Base-by-base conservation (phyloP, 306 rosid genomes). In the Begonia fuchsioides region DNA sequence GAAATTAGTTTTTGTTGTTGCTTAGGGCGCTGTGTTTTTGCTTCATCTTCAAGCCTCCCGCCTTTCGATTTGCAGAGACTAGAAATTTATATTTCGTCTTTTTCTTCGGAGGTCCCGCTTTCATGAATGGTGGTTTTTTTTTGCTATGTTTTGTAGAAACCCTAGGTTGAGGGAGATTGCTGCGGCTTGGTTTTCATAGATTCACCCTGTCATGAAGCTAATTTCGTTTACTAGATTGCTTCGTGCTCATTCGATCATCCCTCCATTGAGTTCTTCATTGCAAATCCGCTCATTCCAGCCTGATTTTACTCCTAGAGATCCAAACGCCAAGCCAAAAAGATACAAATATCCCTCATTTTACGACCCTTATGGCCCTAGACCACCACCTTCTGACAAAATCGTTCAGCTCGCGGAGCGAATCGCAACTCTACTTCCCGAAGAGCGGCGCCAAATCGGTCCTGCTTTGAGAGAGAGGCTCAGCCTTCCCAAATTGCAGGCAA, bases 361-460 rank as follows among this genome's bases (percentile, higher is more conserved):
- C 39, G 63, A 58, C 38, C 63, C 63, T 39, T 58, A 58, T 49
- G 63, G 63, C 41, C 63, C 55, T 49, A 49, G 63, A 43, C 63
- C 63, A 14, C 55, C 62, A 17, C 63, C 63, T 15, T 58, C 63
- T 16, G 49, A 58, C 47, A 58, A 58, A 58, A 58, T 58, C 55
- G n/a, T 58, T 49, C 55, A 49, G 48, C 55, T 58, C 18, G 63
- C 63, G 9, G 63, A 58, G 41, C 46, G 19, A 20, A 58, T 58
- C 49, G 54, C 9, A 16, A 47, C 63, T 39, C 41, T 58, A 16
- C 55, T 54, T 8, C 40, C 45, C 0, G 32, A 49, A 0, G 63
- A 49, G 40, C 63, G 55, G 15, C 11, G 41, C 40, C 54, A 39
- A 38, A 58, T 58, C 0, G 63, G 63, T 39, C 63, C 63, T 16